phyloP scores from a whole-genome alignment of 176 grass and related monocot species.

The Aegilops tauschii region DNA sequence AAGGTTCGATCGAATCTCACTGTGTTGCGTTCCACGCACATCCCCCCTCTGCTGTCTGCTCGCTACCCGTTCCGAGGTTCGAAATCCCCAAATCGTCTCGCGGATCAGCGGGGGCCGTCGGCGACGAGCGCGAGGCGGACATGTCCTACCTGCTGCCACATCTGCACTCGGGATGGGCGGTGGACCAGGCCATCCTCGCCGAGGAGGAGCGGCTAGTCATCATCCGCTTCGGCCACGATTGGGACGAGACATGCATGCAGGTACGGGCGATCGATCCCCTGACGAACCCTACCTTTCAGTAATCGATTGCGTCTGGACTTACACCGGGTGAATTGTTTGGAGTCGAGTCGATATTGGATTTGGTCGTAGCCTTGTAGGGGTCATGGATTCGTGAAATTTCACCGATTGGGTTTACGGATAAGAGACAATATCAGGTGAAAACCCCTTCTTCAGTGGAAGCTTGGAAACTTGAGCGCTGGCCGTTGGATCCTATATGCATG shows the following conservation, averaged over 20 bases:
- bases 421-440: too few relatives aligned
- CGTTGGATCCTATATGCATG: too few relatives aligned
- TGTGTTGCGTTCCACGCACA: not conserved
- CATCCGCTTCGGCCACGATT: conserved; percentile 97
- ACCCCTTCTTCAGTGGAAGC: too few relatives aligned
- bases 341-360: too few relatives aligned
- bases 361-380: too few relatives aligned
- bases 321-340: not conserved
- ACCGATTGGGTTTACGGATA: not conserved
- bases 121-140: not conserved
- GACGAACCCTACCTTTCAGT: not conserved
- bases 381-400: not conserved
- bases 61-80: not conserved
- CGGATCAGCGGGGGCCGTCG: not conserved
- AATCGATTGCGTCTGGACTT: not conserved
- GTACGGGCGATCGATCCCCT: conserved; percentile 8
- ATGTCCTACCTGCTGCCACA: conserved; percentile 96
- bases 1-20: not conserved
- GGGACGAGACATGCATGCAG: conserved; percentile 98
- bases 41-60: not conserved
- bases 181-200: conserved; percentile 92
- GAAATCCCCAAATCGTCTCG: not conserved
- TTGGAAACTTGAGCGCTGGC: too few relatives aligned
- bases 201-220: conserved; percentile 94
- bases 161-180: conserved; percentile 92